A percentile compares a stretch with the other conserved stretches of the same genome.
These are phyloP conservation scores for Oropetium thomaeum DNA, from an alignment of 176 grass and related monocot species.

Conservation along the genomic window DNA sequence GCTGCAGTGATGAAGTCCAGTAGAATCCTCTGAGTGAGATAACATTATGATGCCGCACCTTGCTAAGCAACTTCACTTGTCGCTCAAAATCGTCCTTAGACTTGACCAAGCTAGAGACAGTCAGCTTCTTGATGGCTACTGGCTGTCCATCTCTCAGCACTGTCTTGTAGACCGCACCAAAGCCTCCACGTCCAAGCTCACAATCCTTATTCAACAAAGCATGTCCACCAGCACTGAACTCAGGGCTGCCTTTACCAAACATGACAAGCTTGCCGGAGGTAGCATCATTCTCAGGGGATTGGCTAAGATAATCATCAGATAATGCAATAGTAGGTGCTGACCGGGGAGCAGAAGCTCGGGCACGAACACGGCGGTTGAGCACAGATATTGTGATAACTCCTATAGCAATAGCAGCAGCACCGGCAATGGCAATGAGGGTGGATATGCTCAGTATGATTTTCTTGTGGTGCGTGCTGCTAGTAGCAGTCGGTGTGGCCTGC, in stretches of 20 bases:
- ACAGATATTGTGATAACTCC: slow-evolving; percentile 80
- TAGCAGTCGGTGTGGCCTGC: slow-evolving; percentile 20
- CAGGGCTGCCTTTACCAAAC: slow-evolving; percentile 79
- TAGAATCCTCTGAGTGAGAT: slow-evolving; percentile 85
- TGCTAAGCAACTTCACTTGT: slow-evolving; percentile 70
- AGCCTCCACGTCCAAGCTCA: slow-evolving; percentile 90
- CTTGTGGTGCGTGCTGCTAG: slow-evolving; percentile 65
- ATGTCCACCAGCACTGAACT: slow-evolving; percentile 75
- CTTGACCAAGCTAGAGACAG: slow-evolving; percentile 90
- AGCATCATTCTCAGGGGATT: slow-evolving; percentile 72
- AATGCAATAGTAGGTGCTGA: slow-evolving; percentile 46
- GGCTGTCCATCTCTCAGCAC: slow-evolving; percentile 69
- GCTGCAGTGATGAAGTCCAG: slow-evolving; percentile 91
- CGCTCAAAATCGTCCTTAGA: slow-evolving; percentile 88
- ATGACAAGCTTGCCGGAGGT: slow-evolving; percentile 87
- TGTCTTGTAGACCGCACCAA: slow-evolving; percentile 92
- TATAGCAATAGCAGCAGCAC: slow-evolving; percentile 56
- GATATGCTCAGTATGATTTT: slow-evolving; percentile 97
- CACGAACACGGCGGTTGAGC: slow-evolving; percentile 63
- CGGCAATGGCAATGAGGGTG: slow-evolving; percentile 80
- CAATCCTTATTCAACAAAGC: slow-evolving; percentile 93
- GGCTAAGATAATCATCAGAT: slow-evolving; percentile 75
- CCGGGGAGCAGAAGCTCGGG: slow-evolving; percentile 31
- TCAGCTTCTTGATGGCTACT: slow-evolving; percentile 97
- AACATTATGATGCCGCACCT: slow-evolving; percentile 73